Evolutionary conservation across 768 basidiomycete species (phyloP).

Genomic region (Lyophyllum shimeji): DNA sequence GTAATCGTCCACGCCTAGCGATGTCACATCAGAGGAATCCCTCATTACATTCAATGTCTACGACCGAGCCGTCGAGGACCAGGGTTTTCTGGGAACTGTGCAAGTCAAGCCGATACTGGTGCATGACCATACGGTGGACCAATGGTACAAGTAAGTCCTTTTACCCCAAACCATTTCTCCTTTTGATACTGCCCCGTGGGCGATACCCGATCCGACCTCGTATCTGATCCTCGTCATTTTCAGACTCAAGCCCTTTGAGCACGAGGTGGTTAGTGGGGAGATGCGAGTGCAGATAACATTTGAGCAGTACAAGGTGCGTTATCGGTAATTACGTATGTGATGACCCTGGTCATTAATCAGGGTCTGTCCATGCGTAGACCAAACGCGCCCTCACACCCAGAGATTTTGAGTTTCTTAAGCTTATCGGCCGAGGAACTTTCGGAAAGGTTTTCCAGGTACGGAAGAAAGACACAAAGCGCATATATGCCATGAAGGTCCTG

Average conservation of each 20-base stretch:
- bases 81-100: constrained; percentile 86
- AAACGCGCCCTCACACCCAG: constrained; percentile 88
- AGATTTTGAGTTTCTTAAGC: constrained; percentile 98
- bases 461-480: constrained; percentile 95
- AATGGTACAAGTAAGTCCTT: constrained; percentile 88
- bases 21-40: constrained; percentile 88
- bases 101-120: constrained; percentile 89
- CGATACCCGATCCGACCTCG: constrained; percentile 17
- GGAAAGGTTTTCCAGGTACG: constrained; percentile 99
- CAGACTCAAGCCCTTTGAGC: constrained; percentile 74
- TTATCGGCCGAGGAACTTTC: constrained; percentile 97
- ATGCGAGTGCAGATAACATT: constrained; percentile 94
- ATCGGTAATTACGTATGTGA: constrained; percentile 12
- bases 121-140: constrained; percentile 95
- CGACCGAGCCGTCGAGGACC: constrained; percentile 79
- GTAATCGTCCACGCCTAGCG: constrained; percentile 50
- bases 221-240: constrained; percentile 12
- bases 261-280: constrained; percentile 87
- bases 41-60: constrained; percentile 88
- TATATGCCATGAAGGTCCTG: constrained; percentile 99
- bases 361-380: constrained; percentile 45
- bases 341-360: constrained; percentile 10
- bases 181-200: constrained; percentile 13
- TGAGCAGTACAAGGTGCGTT: constrained; percentile 82
- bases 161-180: constrained; percentile 3